Conservation (phyloP, 2,329 filamentous ascomycete genomes). For the Ceratocystis albifundus region DNA sequence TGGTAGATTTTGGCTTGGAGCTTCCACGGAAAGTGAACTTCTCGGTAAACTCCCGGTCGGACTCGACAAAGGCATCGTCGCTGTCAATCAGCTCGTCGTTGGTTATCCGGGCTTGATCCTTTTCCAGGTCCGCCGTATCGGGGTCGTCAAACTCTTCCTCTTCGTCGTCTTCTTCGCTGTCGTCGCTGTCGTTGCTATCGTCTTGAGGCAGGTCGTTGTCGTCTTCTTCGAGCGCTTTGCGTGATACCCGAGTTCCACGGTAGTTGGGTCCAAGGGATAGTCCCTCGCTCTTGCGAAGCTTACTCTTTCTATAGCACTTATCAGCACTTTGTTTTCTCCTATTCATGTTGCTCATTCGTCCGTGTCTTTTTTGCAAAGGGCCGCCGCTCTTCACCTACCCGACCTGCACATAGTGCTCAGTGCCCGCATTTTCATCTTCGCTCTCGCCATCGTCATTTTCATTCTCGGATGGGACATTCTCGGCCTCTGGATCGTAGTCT, state of each 20-base stretch:
- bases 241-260: slow-evolving; percentile 61
- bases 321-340: not conserved
- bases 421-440: slow-evolving; percentile 47
- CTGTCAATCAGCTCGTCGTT: slow-evolving; percentile 52
- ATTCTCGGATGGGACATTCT: slow-evolving; percentile 44
- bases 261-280: slow-evolving; percentile 67
- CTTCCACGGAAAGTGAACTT: slow-evolving; percentile 56
- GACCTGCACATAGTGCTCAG: slow-evolving; percentile 77
- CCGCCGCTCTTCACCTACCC: slow-evolving; percentile 39
- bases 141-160: slow-evolving; percentile 47
- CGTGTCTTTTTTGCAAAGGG: not conserved
- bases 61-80: slow-evolving; percentile 64
- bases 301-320: slow-evolving; percentile 53
- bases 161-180: slow-evolving; percentile 36
- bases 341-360: not conserved
- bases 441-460: slow-evolving; percentile 42
- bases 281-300: slow-evolving; percentile 61
- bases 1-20: slow-evolving; percentile 36
- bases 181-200: slow-evolving; percentile 40
- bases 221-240: slow-evolving; percentile 51
- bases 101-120: slow-evolving; percentile 36
- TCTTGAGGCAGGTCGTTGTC: slow-evolving; percentile 32
- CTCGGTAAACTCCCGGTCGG: slow-evolving; percentile 72
- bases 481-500: slow-evolving; percentile 76
- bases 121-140: slow-evolving; percentile 42